Evolutionary conservation across 305 asterid genomes (phyloP).

Genomic region (Rubia peregrina): DNA sequence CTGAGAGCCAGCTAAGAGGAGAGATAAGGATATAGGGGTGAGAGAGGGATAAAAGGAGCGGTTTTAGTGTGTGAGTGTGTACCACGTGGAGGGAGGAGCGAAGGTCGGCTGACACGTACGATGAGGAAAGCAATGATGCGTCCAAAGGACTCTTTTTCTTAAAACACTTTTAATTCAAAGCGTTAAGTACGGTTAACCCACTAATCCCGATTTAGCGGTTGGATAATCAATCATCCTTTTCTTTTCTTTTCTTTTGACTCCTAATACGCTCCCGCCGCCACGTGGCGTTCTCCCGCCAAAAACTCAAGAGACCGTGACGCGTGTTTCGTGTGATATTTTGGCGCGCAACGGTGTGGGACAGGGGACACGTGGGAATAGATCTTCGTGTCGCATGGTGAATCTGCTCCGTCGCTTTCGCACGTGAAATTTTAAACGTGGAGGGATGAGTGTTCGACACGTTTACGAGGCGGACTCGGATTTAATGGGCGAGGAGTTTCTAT

Average conservation of each 20-base stretch:
- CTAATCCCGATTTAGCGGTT: constrained; percentile 18
- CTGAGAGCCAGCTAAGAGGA: neutral
- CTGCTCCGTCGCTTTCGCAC: constrained; percentile 26
- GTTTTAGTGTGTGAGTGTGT: constrained; percentile 5
- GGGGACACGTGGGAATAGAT: constrained; percentile 30
- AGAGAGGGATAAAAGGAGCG: constrained; percentile 11
- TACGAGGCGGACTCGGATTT: neutral
- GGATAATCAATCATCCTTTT: neutral
- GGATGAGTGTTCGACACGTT: constrained; percentile 14
- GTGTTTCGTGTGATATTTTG: constrained; percentile 25
- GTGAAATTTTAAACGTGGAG: neutral
- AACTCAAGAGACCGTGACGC: constrained; percentile 11
- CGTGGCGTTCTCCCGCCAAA: constrained; percentile 19
- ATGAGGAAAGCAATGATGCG: constrained; percentile 19
- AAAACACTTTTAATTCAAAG: constrained; percentile 1
- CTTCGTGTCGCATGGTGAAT: constrained; percentile 14
- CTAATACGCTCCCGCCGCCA: constrained; percentile 11
- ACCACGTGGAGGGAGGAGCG: constrained; percentile 47
- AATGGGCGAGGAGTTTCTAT: too few relatives aligned
- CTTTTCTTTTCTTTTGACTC: neutral
- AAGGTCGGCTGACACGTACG: constrained; percentile 37
- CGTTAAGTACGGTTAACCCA: constrained; percentile 34
- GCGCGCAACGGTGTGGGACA: constrained; percentile 10
- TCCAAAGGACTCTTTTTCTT: neutral
- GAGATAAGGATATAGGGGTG: neutral